Conservation (phyloP, 345 rosid genomes). For the Eucalyptus regnans region DNA sequence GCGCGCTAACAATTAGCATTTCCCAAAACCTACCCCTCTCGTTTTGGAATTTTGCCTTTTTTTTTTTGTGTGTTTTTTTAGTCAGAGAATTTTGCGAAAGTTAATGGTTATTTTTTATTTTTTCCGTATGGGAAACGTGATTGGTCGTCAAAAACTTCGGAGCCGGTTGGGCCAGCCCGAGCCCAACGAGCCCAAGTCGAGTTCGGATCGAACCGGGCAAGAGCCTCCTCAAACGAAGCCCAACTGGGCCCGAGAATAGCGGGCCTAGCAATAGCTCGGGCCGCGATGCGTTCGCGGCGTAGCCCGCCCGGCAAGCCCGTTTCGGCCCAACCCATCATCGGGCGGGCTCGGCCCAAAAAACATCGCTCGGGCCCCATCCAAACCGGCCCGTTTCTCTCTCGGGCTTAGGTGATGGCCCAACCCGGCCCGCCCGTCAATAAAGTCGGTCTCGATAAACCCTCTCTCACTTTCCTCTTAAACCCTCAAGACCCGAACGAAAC, state of each 20-base stretch:
- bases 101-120: neutral
- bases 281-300: neutral
- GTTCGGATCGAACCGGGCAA: neutral
- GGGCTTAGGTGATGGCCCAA: neutral
- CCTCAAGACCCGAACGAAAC: neutral
- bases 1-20: neutral
- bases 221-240: neutral
- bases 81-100: neutral
- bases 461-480: neutral
- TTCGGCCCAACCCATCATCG: rapidly evolving
- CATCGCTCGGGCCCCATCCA: neutral
- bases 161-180: neutral
- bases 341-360: neutral
- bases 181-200: neutral
- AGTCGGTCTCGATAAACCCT: neutral
- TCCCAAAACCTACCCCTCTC: neutral
- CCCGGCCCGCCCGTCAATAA: neutral
- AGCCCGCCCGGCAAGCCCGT: neutral
- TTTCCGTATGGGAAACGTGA: neutral
- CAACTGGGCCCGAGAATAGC: neutral
- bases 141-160: neutral
- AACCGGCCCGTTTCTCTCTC: neutral
- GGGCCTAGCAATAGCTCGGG: neutral
- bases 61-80: too few species aligned
- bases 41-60: neutral